Conservation (phyloP, 1,284 basidiomycete genomes). For the Phlebopus sp. region DNA sequence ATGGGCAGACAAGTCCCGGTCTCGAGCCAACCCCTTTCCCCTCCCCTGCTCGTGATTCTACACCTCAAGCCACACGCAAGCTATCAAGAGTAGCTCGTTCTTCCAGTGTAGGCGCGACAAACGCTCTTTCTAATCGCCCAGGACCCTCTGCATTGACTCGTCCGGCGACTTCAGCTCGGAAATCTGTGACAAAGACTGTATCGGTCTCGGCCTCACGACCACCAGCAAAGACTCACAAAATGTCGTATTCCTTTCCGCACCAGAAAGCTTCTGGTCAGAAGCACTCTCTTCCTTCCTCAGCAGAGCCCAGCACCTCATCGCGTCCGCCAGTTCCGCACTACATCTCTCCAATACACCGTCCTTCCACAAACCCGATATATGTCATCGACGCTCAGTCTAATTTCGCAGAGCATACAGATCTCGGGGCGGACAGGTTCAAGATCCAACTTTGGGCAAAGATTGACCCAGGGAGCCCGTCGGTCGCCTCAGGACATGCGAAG, state of each 20-base stretch:
- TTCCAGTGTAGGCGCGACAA: slow-evolving; percentile 17
- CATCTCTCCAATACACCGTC: slow-evolving; percentile 65
- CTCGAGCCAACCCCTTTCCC: slow-evolving; percentile 25
- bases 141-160: slow-evolving; percentile 10
- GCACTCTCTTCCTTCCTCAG: slow-evolving; percentile 22
- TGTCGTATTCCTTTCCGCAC: slow-evolving; percentile 24
- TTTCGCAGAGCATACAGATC: slow-evolving; percentile 47
- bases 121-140: slow-evolving; percentile 9
- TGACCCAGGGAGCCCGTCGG: slow-evolving; percentile 7
- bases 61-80: slow-evolving; percentile 13
- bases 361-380: slow-evolving; percentile 78
- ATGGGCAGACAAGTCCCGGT: slow-evolving; percentile 21
- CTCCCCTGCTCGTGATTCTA: neutral
- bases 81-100: slow-evolving; percentile 11
- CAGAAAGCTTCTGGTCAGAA: slow-evolving; percentile 21
- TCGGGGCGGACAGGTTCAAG: slow-evolving; percentile 46
- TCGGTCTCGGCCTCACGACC: slow-evolving; percentile 13
- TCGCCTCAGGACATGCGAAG: slow-evolving; percentile 27
- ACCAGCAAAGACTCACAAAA: slow-evolving; percentile 20
- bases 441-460: slow-evolving; percentile 61
- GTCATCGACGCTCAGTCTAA: slow-evolving; percentile 50
- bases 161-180: slow-evolving; percentile 14
- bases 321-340: slow-evolving; percentile 50
- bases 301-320: slow-evolving; percentile 9
- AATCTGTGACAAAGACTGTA: slow-evolving; percentile 15